Conservation (phyloP, 306 rosid species). For the Quercus berberidifolia region DNA sequence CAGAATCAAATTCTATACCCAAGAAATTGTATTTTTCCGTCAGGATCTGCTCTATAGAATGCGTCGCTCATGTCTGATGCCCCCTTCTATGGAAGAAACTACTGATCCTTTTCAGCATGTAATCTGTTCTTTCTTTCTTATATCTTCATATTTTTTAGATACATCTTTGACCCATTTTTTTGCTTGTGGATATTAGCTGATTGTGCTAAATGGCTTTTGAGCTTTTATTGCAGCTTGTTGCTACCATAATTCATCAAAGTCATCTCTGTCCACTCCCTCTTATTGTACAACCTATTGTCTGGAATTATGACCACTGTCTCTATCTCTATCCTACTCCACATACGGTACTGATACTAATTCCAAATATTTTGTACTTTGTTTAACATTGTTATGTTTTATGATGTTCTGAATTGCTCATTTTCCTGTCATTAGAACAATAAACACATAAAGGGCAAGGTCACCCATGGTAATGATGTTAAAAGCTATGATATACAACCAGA, state of each 20-base stretch:
- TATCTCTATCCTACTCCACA: slow-evolving; percentile 93
- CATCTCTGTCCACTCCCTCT: slow-evolving; percentile 96
- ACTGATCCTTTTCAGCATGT: slow-evolving; percentile 89
- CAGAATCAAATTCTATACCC: slow-evolving; percentile 80
- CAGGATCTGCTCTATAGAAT: slow-evolving; percentile 84
- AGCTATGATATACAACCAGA: neutral
- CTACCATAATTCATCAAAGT: slow-evolving; percentile 93
- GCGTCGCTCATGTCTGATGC: slow-evolving; percentile 81
- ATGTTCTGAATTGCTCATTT: neutral
- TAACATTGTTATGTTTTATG: neutral
- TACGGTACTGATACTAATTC: slow-evolving; percentile 46
- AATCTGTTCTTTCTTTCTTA: slow-evolving; percentile 13
- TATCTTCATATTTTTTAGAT: slow-evolving; percentile 8
- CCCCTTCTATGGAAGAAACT: slow-evolving; percentile 86
- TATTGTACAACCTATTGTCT: slow-evolving; percentile 71
- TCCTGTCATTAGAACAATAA: neutral
- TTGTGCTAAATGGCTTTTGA: slow-evolving; percentile 13
- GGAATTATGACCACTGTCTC: slow-evolving; percentile 89
- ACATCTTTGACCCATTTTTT: neutral
- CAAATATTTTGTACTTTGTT: neutral
- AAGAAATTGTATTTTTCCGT: slow-evolving; percentile 83
- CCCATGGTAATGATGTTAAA: neutral
- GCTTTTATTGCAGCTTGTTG: slow-evolving; percentile 78
- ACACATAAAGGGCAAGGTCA: neutral
- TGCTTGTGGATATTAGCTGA: slow-evolving; percentile 10